Conservation (phyloP, 1,284 basidiomycete genomes). For the Ganoderma boninense region DNA sequence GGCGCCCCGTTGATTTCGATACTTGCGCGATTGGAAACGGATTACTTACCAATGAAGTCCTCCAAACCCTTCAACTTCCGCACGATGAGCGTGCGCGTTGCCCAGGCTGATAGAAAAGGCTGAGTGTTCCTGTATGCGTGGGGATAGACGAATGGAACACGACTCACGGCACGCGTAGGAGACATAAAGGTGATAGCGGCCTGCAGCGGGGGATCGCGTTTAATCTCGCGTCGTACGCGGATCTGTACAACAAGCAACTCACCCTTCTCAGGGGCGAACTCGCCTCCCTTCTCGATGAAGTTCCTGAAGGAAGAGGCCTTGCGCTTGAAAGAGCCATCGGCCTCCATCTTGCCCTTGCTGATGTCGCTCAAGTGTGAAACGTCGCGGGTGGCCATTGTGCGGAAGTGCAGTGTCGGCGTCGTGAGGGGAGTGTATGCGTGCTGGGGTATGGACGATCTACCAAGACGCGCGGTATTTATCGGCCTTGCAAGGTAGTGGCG, state of each 20-base stretch:
- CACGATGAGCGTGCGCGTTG: constrained; percentile 89
- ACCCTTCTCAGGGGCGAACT: constrained; percentile 87
- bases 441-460: background rate
- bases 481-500: background rate
- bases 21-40: background rate
- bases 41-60: constrained; percentile 73
- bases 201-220: constrained; percentile 46
- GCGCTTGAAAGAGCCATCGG: constrained; percentile 19
- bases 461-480: background rate
- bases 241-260: constrained; percentile 35
- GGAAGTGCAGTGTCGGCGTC: background rate
- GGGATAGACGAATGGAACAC: background rate
- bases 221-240: background rate
- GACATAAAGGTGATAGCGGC: constrained; percentile 90
- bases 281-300: constrained; percentile 73
- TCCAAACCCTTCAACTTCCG: constrained; percentile 94
- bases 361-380: constrained; percentile 12
- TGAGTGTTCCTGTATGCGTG: background rate
- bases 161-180: constrained; percentile 82
- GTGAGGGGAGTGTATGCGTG: background rate
- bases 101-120: constrained; percentile 74
- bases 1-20: background rate
- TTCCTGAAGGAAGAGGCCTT: constrained; percentile 73
- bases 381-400: constrained; percentile 11
- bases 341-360: constrained; percentile 6